Evolutionary conservation across 257 asterid genomes (phyloP).

Genomic region (Jacaranda copaia): DNA sequence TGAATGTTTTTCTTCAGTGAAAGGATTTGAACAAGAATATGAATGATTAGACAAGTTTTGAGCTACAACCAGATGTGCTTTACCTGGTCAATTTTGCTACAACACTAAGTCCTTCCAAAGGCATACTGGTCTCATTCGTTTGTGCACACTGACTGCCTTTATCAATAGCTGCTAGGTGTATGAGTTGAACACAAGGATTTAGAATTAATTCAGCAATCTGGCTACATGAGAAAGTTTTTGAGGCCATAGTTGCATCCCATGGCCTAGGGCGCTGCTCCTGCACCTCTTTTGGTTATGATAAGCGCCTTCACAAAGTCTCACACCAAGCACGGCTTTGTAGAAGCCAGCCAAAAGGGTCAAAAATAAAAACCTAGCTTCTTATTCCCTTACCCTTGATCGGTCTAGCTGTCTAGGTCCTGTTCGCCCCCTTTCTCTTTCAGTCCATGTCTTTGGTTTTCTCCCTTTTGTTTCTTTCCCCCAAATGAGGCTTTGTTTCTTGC

Average conservation of each 20-base stretch:
- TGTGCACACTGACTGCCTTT: constrained; percentile 2
- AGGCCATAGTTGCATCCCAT: background rate
- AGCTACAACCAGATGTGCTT: background rate
- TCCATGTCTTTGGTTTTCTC: background rate
- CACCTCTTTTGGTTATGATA: background rate
- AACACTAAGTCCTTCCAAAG: background rate
- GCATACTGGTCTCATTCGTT: constrained; percentile 19
- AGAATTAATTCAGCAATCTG: constrained; percentile 2
- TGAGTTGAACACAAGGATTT: background rate
- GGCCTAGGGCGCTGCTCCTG: background rate
- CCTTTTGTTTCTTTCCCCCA: background rate
- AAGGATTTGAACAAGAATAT: background rate
- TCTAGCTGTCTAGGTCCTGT: background rate
- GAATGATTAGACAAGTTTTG: constrained; percentile 17
- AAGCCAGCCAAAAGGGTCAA: background rate
- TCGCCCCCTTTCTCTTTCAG: background rate
- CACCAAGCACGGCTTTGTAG: background rate
- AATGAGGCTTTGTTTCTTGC: background rate
- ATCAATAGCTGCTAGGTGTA: background rate
- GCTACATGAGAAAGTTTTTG: background rate
- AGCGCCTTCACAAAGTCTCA: background rate
- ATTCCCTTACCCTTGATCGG: background rate
- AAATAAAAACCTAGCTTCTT: background rate
- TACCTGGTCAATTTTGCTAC: background rate
- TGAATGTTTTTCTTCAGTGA: background rate